These are phyloP conservation scores for Trichocomaceae sp. DNA, from an alignment of 2,329 filamentous ascomycete species.

Conservation along the genomic window DNA sequence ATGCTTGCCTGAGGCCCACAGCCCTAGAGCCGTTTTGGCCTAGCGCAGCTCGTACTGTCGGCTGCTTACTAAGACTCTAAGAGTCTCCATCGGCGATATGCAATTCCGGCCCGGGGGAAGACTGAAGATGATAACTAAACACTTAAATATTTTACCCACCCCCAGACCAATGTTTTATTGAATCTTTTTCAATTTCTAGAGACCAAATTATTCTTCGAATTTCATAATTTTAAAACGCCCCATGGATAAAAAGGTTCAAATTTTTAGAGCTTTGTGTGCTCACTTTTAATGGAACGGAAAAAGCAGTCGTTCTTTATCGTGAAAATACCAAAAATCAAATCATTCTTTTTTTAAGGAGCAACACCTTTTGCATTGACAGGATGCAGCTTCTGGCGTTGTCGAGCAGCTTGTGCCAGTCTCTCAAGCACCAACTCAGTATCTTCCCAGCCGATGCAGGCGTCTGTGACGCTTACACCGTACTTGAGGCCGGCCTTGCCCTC, in stretches of 20 bases:
- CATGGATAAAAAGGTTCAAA: background rate
- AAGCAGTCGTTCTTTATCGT: background rate
- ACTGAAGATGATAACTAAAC: no score
- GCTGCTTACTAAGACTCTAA: background rate
- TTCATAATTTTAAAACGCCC: background rate
- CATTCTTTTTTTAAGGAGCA: background rate
- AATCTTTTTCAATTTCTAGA: background rate
- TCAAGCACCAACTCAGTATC: conserved; percentile 76
- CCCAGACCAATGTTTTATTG: conserved; percentile 13
- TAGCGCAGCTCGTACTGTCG: background rate
- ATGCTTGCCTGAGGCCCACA: background rate
- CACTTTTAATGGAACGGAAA: background rate
- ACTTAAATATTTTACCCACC: conserved; percentile 15
- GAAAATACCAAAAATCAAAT: background rate
- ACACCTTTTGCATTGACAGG: conserved; percentile 13
- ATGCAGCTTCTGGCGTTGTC: conserved; percentile 56
- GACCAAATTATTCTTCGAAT: background rate
- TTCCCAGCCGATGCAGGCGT: conserved; percentile 93
- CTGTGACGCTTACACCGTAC: conserved; percentile 94
- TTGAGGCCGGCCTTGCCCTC: conserved; percentile 80
- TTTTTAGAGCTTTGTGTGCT: background rate
- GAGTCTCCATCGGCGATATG: background rate
- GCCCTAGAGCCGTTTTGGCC: background rate
- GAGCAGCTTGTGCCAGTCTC: conserved; percentile 70
- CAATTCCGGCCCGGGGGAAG: background rate